Conservation (phyloP, 495 filamentous ascomycete genomes). For the Aspergillus wentii region DNA sequence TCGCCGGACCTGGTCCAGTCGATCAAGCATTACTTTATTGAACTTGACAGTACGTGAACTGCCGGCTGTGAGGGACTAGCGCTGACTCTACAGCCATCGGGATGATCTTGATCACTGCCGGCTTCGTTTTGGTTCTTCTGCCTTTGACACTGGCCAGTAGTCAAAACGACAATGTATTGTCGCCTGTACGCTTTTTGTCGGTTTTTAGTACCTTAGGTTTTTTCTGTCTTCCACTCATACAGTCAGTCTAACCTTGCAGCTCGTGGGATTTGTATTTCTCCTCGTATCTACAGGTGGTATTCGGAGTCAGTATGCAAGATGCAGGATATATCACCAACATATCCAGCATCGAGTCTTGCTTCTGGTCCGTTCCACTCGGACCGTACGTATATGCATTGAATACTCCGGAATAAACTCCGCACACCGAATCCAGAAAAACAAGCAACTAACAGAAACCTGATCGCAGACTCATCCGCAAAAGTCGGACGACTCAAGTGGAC, state of each 20-base stretch:
- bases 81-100: constrained; percentile 38
- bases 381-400: constrained; percentile 9
- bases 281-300: constrained; percentile 65
- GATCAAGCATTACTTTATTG: constrained; percentile 10
- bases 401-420: too few relatives aligned
- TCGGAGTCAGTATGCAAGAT: constrained; percentile 44
- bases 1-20: constrained; percentile 10
- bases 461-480: constrained; percentile 42
- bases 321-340: constrained; percentile 46
- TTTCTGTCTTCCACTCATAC: constrained; percentile 35
- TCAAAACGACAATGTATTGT: too few relatives aligned
- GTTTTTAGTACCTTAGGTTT: constrained; percentile 48
- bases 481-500: constrained; percentile 45
- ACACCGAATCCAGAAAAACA: not conserved
- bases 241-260: constrained; percentile 41
- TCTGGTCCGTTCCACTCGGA: constrained; percentile 39
- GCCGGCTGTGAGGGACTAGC: too few relatives aligned
- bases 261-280: constrained; percentile 57
- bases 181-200: constrained; percentile 7
- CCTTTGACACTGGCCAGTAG: constrained; percentile 51
- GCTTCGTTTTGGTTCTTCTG: constrained; percentile 44
- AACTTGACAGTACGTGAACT: constrained; percentile 16
- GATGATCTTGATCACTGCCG: constrained; percentile 47
- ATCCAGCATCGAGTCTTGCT: constrained; percentile 39
- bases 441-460: not conserved